Evolutionary conservation across 805 yeast species (phyloP).

Genomic region (Brettanomyces sp.): DNA sequence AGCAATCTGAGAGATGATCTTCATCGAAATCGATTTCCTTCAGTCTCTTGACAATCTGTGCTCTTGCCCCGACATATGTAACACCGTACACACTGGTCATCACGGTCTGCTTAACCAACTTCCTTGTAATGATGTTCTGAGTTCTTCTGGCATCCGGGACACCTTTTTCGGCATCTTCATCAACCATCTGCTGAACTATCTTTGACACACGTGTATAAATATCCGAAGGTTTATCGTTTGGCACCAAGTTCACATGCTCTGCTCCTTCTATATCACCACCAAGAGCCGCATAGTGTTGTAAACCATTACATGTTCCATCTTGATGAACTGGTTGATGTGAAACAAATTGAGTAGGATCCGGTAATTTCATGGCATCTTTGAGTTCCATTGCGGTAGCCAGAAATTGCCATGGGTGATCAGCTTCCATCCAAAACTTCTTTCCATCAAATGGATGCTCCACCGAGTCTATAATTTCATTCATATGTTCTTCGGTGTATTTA

Average conservation of each 20-base stretch:
- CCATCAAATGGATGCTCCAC: constrained; percentile 55
- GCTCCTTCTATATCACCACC: constrained; percentile 86
- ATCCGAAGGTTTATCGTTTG: constrained; percentile 67
- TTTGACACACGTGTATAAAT: constrained; percentile 65
- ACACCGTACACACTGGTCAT: constrained; percentile 99
- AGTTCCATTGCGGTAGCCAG: constrained; percentile 63
- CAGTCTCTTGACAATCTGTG: constrained; percentile 76
- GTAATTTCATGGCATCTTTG: constrained; percentile 47
- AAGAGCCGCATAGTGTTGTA: constrained; percentile 79
- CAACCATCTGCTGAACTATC: constrained; percentile 47
- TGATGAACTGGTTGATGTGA: constrained; percentile 77
- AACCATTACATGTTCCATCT: constrained; percentile 82
- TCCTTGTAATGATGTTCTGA: constrained; percentile 62
- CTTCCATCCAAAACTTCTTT: constrained; percentile 57
- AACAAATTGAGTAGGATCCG: constrained; percentile 54
- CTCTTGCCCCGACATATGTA: constrained; percentile 85
- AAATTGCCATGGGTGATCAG: constrained; percentile 82
- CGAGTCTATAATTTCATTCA: constrained; percentile 44
- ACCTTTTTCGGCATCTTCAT: constrained; percentile 43
- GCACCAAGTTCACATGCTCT: constrained; percentile 63
- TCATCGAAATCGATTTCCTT: constrained; percentile 42
- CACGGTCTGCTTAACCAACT: constrained; percentile 92
- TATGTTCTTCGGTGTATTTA: constrained; percentile 45
- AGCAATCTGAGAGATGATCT: constrained; percentile 25
- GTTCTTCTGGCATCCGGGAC: constrained; percentile 45